Base-by-base conservation (phyloP, 2,329 filamentous ascomycete species). In the Coniochaeta sp. region DNA sequence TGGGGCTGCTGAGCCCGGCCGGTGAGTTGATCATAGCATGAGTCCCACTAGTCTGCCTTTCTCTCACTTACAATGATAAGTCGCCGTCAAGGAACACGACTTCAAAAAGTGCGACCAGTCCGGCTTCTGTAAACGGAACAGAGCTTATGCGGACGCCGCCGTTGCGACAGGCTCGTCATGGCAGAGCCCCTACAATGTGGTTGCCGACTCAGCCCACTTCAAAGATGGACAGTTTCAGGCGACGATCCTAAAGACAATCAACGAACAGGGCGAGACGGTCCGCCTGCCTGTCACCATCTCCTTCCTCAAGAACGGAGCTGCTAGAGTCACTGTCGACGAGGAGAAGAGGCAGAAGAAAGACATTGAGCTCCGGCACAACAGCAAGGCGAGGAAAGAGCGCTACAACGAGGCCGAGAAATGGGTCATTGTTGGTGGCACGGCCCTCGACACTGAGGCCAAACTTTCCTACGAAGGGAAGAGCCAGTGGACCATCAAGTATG, bases 61-160 rank as follows among this genome's bases (percentile, higher is more conserved):
- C 38, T 17, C 14, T 22, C 16, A 17, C 52, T 19, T 6, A 62
- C 43, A 47, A 47, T 24, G 24, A 47, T 33, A 66, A 96, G 92
- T 84, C 65, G 81, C 85, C 68, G 95, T 99, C 58, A 99, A 99
- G 78, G 89, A 96, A 72, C 87, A 96, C 69, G 93, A 96, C 74
- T 99, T 98, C 82, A 99, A 98, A 73, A 96, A 89, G 68, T 99
- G 95, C 78, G 79, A 89, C 66, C 93, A 99, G 73, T 95, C 93
- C 5, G 95, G 95, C 69, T 99, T 99, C 79, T 99, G 95, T 78
- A 95, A 92, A 73, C 90, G 95, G 65, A 98, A 98, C 77, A 87
- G 95, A 72, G 89, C 85, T 43, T 93, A 90, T 72, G 95, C 95
- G 71, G 93, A 98, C 75, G 79, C 84, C 64, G 91, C 87, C 64